Evolutionary conservation across 2,329 filamentous ascomycete species (phyloP).

Genomic region (Aspergillus piperis): DNA sequence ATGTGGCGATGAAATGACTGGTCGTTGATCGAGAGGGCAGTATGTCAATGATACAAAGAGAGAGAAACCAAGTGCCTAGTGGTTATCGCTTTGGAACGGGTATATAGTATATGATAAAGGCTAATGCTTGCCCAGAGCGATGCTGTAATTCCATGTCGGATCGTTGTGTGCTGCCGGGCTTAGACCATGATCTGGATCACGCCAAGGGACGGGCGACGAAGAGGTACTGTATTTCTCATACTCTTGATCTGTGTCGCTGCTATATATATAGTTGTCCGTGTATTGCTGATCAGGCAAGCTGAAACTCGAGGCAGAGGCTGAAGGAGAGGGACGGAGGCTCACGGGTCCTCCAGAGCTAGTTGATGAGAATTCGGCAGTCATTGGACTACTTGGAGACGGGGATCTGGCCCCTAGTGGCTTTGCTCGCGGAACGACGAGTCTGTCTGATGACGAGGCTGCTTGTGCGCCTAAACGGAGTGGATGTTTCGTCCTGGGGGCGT

Average conservation of each 20-base stretch:
- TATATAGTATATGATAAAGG: not conserved
- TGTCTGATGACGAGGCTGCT: not conserved
- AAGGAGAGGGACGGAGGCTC: constrained; percentile 10
- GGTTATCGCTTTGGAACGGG: not conserved
- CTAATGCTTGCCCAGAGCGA: constrained; percentile 3
- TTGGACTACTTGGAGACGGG: not conserved
- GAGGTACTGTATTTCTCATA: constrained; percentile 7
- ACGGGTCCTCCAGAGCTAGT: constrained; percentile 11
- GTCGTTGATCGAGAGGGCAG: not conserved
- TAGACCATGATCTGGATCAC: constrained; percentile 13
- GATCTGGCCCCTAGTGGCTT: constrained; percentile 6
- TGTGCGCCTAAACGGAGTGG: not conserved
- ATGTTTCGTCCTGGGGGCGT: constrained; percentile 6
- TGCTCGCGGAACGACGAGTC: constrained; percentile 12
- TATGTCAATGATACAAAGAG: constrained; percentile 1
- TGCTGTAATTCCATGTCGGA: constrained; percentile 20
- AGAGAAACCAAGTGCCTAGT: not conserved
- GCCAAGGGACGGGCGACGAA: constrained; percentile 12
- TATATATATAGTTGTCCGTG: constrained; percentile 9
- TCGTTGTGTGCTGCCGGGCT: constrained; percentile 16
- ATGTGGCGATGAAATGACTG: not conserved
- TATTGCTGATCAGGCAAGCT: constrained; percentile 13
- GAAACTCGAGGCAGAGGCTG: constrained; percentile 11
- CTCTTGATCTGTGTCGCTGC: constrained; percentile 22
- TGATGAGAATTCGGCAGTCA: not conserved